phyloP scores from a whole-genome alignment of 2,329 filamentous ascomycete genomes.

The Apiospora aurea region DNA sequence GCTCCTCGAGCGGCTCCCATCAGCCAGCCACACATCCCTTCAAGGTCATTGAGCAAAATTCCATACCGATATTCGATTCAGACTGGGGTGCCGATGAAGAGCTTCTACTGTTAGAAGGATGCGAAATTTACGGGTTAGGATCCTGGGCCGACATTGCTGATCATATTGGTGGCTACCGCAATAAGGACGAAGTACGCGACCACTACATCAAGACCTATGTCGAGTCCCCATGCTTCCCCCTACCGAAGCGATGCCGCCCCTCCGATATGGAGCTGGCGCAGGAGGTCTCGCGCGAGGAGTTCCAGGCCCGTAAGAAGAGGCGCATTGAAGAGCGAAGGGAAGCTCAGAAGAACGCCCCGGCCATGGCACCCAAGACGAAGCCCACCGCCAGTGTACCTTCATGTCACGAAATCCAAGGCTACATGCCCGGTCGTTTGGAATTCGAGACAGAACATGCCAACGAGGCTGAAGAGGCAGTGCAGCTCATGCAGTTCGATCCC shows the following conservation, averaged over 20 bases:
- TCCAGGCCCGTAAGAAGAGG: constrained; percentile 90
- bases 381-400: constrained; percentile 94
- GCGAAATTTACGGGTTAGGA: constrained; percentile 93
- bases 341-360: constrained; percentile 81
- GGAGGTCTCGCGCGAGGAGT: constrained; percentile 86
- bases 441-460: constrained; percentile 99
- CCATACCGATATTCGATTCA: constrained; percentile 91
- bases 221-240: constrained; percentile 81
- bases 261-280: constrained; percentile 80
- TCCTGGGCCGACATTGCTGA: constrained; percentile 99
- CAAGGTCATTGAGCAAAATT: constrained; percentile 97
- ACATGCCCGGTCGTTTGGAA: constrained; percentile 96
- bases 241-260: constrained; percentile 86
- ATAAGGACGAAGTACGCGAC: constrained; percentile 93
- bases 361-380: constrained; percentile 90
- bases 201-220: constrained; percentile 93
- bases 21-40: constrained; percentile 87
- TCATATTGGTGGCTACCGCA: constrained; percentile 93
- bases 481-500: constrained; percentile 97
- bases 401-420: constrained; percentile 97
- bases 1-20: constrained; percentile 81
- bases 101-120: constrained; percentile 88
- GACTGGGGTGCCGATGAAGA: constrained; percentile 99
- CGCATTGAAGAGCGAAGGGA: constrained; percentile 93
- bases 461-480: constrained; percentile 96